Evolutionary conservation across 1,139 yeast genomes (phyloP).

Genomic region (Suzukiozyma palmioleophila): DNA sequence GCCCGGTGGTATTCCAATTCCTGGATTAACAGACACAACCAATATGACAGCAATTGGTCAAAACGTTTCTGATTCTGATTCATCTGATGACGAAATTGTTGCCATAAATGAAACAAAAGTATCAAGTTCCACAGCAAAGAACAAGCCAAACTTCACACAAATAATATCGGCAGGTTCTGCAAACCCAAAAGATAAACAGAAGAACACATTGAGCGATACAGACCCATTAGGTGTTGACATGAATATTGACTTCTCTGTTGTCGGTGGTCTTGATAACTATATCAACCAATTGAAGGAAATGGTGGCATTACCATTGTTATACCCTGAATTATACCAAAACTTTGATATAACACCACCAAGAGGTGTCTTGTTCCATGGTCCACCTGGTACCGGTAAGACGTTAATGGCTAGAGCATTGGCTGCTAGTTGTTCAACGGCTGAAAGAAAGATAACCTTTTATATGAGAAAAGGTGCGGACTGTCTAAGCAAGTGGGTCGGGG

Average conservation of each 20-base stretch:
- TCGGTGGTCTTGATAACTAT: constrained; percentile 91
- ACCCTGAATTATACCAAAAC: constrained; percentile 89
- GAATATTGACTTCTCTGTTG: constrained; percentile 82
- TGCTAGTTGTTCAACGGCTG: constrained; percentile 83
- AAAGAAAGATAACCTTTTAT: constrained; percentile 84
- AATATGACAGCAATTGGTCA: constrained; percentile 50
- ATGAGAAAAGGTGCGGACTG: constrained; percentile 99
- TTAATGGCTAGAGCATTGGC: constrained; percentile 97
- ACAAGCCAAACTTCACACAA: constrained; percentile 23
- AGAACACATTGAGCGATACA: constrained; percentile 77
- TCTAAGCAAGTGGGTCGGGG: constrained; percentile 98
- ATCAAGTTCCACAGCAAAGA: constrained; percentile 16
- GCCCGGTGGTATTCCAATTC: constrained; percentile 43
- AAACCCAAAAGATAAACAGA: constrained; percentile 37
- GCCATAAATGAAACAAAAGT: constrained; percentile 27
- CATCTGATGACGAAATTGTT: constrained; percentile 60
- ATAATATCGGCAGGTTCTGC: constrained; percentile 37
- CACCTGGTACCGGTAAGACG: constrained; percentile 99
- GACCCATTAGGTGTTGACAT: constrained; percentile 95
- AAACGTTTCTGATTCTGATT: constrained; percentile 55
- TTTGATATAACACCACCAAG: constrained; percentile 95
- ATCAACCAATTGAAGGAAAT: constrained; percentile 92
- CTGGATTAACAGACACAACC: constrained; percentile 27
- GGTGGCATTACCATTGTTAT: constrained; percentile 90
- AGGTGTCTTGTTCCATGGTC: constrained; percentile 97